Percentiles rank a stretch among this genome's conserved stretches.
These are phyloP conservation scores for Mrakia frigida DNA, from an alignment of 768 basidiomycete genomes.

Conservation along the genomic window DNA sequence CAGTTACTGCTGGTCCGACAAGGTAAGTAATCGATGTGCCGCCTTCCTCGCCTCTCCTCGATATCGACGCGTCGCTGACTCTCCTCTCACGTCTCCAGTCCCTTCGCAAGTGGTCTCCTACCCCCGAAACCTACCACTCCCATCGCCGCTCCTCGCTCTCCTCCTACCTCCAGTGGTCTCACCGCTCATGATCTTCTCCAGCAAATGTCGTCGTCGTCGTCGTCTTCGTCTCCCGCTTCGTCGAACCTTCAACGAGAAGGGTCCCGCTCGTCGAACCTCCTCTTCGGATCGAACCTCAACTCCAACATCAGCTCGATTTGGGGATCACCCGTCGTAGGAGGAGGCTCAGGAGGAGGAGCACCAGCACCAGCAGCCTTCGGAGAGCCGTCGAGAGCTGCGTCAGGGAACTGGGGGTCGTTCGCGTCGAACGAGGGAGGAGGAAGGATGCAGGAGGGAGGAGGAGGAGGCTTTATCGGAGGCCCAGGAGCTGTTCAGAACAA, in stretches of 20 bases:
- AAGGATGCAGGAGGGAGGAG: not conserved
- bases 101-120: not conserved
- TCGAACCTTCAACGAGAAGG: not conserved
- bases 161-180: not conserved
- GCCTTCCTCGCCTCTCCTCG: no score
- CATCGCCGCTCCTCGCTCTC: not conserved
- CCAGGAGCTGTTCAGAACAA: not conserved
- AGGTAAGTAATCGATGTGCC: not conserved
- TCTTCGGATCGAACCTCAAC: constrained; percentile 4
- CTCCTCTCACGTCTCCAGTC: not conserved
- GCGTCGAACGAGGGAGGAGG: not conserved
- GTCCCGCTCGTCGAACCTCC: not conserved
- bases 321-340: not conserved
- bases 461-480: not conserved
- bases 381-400: not conserved
- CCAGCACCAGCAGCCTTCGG: not conserved
- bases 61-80: not conserved
- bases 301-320: constrained; percentile 3
- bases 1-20: not conserved
- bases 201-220: constrained; percentile 9
- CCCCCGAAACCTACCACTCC: constrained; percentile 4
- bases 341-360: not conserved
- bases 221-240: not conserved
- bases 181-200: constrained; percentile 20
- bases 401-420: not conserved